Percentiles rank a stretch among this genome's conserved stretches.
Conservation (phyloP, 2,329 filamentous ascomycete species). For the Colletotrichum magnum region DNA sequence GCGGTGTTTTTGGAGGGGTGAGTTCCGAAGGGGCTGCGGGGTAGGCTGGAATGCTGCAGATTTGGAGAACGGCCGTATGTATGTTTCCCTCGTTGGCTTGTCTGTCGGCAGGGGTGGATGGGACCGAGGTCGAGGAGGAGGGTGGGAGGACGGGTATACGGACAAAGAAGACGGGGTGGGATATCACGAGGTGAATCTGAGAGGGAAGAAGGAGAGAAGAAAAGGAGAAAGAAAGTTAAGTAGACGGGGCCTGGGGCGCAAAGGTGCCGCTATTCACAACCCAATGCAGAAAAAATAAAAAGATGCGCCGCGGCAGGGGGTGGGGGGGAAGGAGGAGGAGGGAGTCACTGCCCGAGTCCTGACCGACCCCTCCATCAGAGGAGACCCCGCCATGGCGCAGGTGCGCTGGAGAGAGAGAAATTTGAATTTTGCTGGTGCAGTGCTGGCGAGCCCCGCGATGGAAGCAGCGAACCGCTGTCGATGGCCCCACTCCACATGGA, state of each 20-base stretch:
- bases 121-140: background rate
- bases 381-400: constrained; percentile 31
- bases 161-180: background rate
- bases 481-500: constrained; percentile 21
- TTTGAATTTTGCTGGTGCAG: background rate
- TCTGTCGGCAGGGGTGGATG: background rate
- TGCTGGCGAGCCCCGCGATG: constrained; percentile 35
- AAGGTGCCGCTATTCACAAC: constrained; percentile 37
- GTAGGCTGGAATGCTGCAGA: constrained; percentile 35
- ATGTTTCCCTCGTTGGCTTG: background rate
- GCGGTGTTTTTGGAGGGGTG: constrained; percentile 34
- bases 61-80: constrained; percentile 31
- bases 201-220: background rate
- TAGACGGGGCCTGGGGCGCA: constrained; percentile 20
- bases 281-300: background rate
- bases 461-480: constrained; percentile 1
- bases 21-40: constrained; percentile 30
- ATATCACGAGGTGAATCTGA: background rate
- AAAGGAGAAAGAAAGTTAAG: constrained; percentile 29
- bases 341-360: constrained; percentile 27
- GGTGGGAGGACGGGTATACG: background rate
- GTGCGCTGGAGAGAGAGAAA: constrained; percentile 18
- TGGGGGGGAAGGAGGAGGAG: too few species aligned
- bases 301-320: background rate
- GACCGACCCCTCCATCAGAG: constrained; percentile 21